These are phyloP conservation scores for Penicillium psychrosexuale DNA, from an alignment of 2,329 filamentous ascomycete genomes.

Conservation along the genomic window DNA sequence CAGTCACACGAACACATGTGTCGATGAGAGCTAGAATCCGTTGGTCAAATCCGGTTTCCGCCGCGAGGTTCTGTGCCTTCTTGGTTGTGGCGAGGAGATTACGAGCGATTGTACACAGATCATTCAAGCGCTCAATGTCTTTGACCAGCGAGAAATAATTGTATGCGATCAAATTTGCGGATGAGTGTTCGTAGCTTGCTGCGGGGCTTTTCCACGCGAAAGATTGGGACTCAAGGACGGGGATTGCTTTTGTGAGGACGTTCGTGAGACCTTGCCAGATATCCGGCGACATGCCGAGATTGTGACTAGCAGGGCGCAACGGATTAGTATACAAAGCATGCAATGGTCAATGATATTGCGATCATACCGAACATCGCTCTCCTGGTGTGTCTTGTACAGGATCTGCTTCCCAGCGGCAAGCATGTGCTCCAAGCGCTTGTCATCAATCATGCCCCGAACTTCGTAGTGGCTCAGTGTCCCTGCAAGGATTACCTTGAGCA, in stretches of 20 bases:
- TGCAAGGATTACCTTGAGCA: conserved; percentile 48
- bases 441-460: conserved; percentile 58
- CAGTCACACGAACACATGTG: conserved; percentile 62
- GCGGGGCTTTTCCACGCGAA: conserved; percentile 59
- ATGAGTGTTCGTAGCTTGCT: conserved; percentile 57
- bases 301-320: conserved; percentile 42
- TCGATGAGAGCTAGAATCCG: conserved; percentile 61
- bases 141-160: conserved; percentile 58
- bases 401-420: conserved; percentile 60
- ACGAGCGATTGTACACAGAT: conserved; percentile 59
- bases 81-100: conserved; percentile 62
- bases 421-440: conserved; percentile 56
- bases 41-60: conserved; percentile 58
- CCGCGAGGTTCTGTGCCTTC: conserved; percentile 61
- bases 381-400: conserved; percentile 56
- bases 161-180: conserved; percentile 59
- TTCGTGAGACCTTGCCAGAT: conserved; percentile 60
- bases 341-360: background rate
- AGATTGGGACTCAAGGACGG: conserved; percentile 59
- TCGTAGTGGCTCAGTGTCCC: conserved; percentile 58
- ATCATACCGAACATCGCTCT: conserved; percentile 52
- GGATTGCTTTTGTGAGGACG: conserved; percentile 58
- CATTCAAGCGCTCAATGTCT: conserved; percentile 62
- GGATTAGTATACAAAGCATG: conserved; percentile 4
- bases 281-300: conserved; percentile 54